Evolutionary conservation across 192 early-diverging fungal genomes (phyloP).

Genomic region (Podila horticola): DNA sequence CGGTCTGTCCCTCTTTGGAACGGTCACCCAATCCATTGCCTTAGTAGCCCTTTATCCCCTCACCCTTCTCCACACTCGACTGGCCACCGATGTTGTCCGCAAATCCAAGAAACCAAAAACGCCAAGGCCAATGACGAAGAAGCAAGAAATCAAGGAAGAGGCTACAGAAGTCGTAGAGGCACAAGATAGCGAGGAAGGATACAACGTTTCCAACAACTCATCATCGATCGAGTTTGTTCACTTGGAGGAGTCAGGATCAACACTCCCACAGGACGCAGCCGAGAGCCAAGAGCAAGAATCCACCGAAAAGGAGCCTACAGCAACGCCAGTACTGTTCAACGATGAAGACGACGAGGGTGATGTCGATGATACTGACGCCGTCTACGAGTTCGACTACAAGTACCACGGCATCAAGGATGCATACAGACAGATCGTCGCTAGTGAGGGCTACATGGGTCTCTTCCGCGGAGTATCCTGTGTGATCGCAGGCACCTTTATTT

Average conservation of each 20-base stretch:
- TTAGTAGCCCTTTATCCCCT: slow-evolving; percentile 22
- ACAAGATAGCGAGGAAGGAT: neutral
- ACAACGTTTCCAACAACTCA: neutral
- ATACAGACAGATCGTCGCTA: neutral
- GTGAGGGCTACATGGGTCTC: slow-evolving; percentile 16
- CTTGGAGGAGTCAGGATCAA: neutral
- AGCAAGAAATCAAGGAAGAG: neutral
- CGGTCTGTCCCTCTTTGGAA: slow-evolving; percentile 10
- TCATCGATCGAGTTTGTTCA: neutral
- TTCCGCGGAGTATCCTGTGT: slow-evolving; percentile 32
- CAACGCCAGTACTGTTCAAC: neutral
- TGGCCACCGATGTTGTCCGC: slow-evolving; percentile 32
- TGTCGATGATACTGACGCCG: neutral
- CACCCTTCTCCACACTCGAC: slow-evolving; percentile 13
- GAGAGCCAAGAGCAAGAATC: neutral
- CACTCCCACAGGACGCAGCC: neutral
- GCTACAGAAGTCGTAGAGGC: neutral
- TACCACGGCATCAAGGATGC: slow-evolving; percentile 7
- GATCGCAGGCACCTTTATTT: slow-evolving; percentile 13
- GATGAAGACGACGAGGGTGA: neutral
- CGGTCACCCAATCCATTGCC: neutral
- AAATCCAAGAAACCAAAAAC: neutral
- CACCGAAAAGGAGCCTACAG: too few relatives aligned
- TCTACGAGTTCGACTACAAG: slow-evolving; percentile 20
- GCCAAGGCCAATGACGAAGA: neutral